Conservation (phyloP, 2,329 filamentous ascomycete genomes). For the Fusarium metavorans region DNA sequence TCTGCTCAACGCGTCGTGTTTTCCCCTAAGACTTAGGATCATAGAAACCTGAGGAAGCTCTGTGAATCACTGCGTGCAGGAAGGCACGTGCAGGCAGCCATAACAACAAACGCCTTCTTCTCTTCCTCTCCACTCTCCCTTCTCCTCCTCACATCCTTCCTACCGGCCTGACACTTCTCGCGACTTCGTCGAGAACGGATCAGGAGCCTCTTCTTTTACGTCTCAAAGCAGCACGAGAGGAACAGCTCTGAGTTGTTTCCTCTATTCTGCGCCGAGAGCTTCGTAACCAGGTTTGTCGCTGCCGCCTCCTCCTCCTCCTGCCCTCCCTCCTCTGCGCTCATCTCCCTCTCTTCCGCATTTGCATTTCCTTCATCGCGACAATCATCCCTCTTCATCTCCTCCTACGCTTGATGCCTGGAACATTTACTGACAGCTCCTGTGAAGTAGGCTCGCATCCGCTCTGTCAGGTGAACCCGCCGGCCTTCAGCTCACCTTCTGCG, state of each 20-base stretch:
- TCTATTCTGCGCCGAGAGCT: constrained; percentile 10
- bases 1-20: not conserved
- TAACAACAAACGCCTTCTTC: constrained; percentile 13
- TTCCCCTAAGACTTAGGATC: constrained; percentile 10
- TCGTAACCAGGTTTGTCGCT: constrained; percentile 14
- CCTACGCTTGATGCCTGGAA: too few species aligned
- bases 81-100: constrained; percentile 3
- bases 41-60: not conserved
- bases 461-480: not conserved
- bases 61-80: constrained; percentile 11
- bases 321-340: not conserved
- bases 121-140: constrained; percentile 12
- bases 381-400: not conserved
- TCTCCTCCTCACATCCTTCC: constrained; percentile 5
- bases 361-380: not conserved
- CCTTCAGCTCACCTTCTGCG: not conserved
- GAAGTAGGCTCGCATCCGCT: not conserved
- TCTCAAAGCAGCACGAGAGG: constrained; percentile 12
- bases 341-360: not conserved
- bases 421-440: not conserved
- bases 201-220: not conserved
- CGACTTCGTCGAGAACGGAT: not conserved
- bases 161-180: not conserved
- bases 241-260: constrained; percentile 29
- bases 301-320: not conserved